Base-by-base conservation (phyloP, 1,284 basidiomycete genomes). In the Boletus smithii region DNA sequence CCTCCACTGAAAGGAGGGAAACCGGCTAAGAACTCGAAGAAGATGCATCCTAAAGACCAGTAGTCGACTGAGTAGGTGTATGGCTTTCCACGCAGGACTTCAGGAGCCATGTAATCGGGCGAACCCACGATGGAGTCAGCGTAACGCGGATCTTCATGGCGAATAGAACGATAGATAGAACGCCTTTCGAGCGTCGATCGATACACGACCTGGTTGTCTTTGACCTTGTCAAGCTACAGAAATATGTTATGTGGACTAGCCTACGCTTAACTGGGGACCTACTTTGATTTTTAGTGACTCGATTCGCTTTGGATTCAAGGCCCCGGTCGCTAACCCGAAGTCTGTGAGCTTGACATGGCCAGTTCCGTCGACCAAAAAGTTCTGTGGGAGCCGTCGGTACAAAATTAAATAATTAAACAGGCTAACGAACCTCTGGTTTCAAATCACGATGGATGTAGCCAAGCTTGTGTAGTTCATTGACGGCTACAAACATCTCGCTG, bases 301-400 rank as follows among this genome's bases (percentile, higher is more conserved):
- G 57, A 99, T 98, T 51, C 92, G 85, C 56, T 84, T 88, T 0
- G 97, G 97, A 68, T 95, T 98, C 47, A 99, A 75, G 1, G 95
- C 91, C 29, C 97, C 97, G 1, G 97, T 97, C 1, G 97, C 97
- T 11, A 99, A 78, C 39, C 97, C 97, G 67, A 99, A 99, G 69
- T 99, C 97, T 7, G 97, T 99, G 38, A 99, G 75, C 71, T 99
- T 99, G 67, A 99, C 95, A 67, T 99, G 97, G 2, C 97, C 97
- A 8, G 86, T 85, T 8, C 88, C 81, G 64, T 99, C 97, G 33
- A 99, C 90, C 40, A 99, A 76, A 76, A 99, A 99, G 71, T 99
- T 99, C 89, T 97, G 62, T 3, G 40, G 43, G 8, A 24, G 5
- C 8, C 8, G 23, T 24, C 23, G 23, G 8, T 24, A 24, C 8